Base-by-base conservation (phyloP, 176 grass and related monocot genomes). In the Carex pumila region DNA sequence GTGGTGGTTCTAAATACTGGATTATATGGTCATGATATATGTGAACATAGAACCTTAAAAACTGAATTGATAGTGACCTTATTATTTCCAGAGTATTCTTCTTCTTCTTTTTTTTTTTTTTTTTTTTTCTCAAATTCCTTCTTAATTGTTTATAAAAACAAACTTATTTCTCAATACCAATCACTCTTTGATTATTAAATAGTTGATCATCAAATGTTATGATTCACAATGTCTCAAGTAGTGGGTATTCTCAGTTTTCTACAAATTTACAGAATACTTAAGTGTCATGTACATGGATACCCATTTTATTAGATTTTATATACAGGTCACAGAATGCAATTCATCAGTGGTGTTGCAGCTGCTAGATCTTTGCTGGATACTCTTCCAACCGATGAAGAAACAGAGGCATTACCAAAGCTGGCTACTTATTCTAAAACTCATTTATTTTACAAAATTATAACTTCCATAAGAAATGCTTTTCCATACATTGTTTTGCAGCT, bases 291-390 rank as follows among this genome's bases (percentile, higher is more conserved):
- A 25, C 1, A 53, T 8, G 15, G 53, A 61, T 80, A 39, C 55
- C 12, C 29, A 61, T 81, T 81, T 61, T 61, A 80, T 61, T 61
- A 61, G 6, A 61, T 61, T 60, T 58, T 37, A 61, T 12, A 41
- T 61, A 41, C 55, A 61, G 54, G 9, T 34, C n/a, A 41, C 7
- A 37, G 7, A 17, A 41, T 39, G 55, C 7, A 61, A 61, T 64
- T 67, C 60, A 83, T 68, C 80, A 67, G 34, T 67, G 37, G 61
- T 65, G 7, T 65, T 50, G 15, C 61, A 83, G 63, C 43, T 83
- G 21, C 68, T 55, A 52, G 29, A 53, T 49, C n/a, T 13, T 31
- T 65, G 47, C 2, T 65, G 13, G 22, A 52, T 50, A 52, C 80
- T 19, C 21, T 43, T 65, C 37, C 41, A 18, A 45, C 62, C 2